These are phyloP conservation scores for Alternaria postmessia DNA, from an alignment of 2,329 filamentous ascomycete species.

Conservation along the genomic window DNA sequence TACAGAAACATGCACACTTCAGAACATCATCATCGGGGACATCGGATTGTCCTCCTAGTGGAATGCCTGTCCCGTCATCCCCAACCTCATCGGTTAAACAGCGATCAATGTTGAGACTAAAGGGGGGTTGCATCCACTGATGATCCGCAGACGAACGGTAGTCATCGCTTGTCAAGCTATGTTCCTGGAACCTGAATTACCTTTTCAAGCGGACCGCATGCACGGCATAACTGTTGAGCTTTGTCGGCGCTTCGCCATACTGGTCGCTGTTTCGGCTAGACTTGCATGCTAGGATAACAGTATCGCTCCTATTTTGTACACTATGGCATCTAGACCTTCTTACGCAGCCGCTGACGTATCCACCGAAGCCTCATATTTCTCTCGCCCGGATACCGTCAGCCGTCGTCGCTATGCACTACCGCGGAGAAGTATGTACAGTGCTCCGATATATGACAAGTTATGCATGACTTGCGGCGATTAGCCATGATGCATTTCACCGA, in stretches of 20 bases:
- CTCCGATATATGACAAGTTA: not conserved
- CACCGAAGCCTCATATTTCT: constrained; percentile 6
- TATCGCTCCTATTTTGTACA: constrained; percentile 6
- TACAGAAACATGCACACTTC: constrained; percentile 15
- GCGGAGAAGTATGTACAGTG: not conserved
- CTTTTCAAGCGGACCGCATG: constrained; percentile 11
- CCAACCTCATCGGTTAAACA: not conserved
- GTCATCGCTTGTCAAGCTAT: constrained; percentile 10
- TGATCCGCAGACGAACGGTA: constrained; percentile 1
- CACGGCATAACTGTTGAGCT: constrained; percentile 21
- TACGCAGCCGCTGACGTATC: constrained; percentile 25
- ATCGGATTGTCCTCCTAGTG: constrained; percentile 20
- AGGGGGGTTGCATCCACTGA: not conserved
- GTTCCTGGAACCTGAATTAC: constrained; percentile 9
- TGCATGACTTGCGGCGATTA: not conserved
- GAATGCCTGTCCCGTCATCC: not conserved
- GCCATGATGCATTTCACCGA: not conserved
- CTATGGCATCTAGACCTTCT: constrained; percentile 25
- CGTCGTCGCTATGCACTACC: constrained; percentile 1
- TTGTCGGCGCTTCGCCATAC: constrained; percentile 33
- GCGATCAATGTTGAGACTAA: not conserved
- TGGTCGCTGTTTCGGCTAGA: constrained; percentile 27
- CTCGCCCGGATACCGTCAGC: constrained; percentile 13
- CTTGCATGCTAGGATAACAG: not conserved
- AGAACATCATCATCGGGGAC: constrained; percentile 24